Evolutionary conservation across 257 asterid genomes (phyloP).

Genomic region (Dorcoceras hygrometricum): DNA sequence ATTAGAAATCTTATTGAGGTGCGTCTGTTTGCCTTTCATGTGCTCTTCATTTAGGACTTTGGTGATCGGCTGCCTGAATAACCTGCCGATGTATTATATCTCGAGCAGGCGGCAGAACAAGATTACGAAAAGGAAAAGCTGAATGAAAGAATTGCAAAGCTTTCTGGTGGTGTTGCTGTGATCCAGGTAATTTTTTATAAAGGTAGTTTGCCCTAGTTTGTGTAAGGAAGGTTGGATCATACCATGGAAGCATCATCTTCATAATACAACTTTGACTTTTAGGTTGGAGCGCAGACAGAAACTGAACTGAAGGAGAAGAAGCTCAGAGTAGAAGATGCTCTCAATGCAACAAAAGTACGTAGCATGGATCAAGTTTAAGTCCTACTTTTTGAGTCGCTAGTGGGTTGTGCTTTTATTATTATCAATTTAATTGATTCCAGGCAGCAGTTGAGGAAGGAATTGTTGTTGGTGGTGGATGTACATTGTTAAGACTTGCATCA

Average conservation of each 20-base stretch:
- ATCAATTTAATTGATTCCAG: constrained; percentile 35
- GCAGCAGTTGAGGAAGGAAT: constrained; percentile 99
- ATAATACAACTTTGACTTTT: constrained; percentile 14
- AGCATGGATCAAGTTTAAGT: neutral
- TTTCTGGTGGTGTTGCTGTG: constrained; percentile 98
- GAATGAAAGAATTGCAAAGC: constrained; percentile 90
- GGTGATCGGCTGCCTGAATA: neutral
- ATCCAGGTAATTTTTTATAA: constrained; percentile 65
- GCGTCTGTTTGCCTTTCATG: constrained; percentile 19
- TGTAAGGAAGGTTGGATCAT: neutral
- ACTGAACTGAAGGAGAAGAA: constrained; percentile 96
- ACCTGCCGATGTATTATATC: constrained; percentile 16
- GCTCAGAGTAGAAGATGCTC: constrained; percentile 98
- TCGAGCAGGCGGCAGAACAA: constrained; percentile 75
- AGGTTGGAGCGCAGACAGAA: constrained; percentile 99
- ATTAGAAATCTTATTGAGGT: constrained; percentile 89
- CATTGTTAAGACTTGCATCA: constrained; percentile 77
- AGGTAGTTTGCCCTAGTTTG: neutral
- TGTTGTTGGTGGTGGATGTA: constrained; percentile 98
- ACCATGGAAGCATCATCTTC: neutral
- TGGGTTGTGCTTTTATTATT: neutral
- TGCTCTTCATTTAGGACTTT: neutral
- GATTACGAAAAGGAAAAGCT: constrained; percentile 90
- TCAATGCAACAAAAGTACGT: constrained; percentile 87
- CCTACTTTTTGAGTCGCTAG: too few species aligned